Base-by-base conservation (phyloP, 768 basidiomycete genomes). In the Mycena polygramma region DNA sequence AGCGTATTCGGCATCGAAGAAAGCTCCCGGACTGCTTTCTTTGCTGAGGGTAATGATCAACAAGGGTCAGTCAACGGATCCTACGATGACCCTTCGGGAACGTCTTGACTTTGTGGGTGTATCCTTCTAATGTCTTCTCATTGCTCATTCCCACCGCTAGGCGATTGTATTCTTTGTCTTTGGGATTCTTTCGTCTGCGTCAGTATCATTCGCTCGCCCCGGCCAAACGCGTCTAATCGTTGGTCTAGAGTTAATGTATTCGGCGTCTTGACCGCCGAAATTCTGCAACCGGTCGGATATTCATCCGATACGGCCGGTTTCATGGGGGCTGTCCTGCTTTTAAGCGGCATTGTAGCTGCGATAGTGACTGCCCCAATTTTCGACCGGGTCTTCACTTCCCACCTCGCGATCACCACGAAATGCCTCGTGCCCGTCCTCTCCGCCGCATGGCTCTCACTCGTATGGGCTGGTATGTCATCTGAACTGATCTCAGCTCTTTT, bases 371-470 rank as follows among this genome's bases (percentile, higher is more conserved):
- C 94, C 0, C 95, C 94, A 0, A 79, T 95, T 5, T 91, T 94
- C 75, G 94, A 95, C 75, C 89, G 94, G 22, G 88, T 94, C n/a
- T 88, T 96, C 69, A 95, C 92, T 13, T 87, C 91, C 72, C 89
- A 89, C 69, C 84, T 94, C 46, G 92, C 89, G 0, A 70, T 88
- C 14, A 88, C 90, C 4, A 74, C 85, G 63, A 93, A 91, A 64
- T 67, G 88, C 0, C 75, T 93, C 13, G 85, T 90, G 19, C 94
- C 94, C 2, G 76, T 91, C 52, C 82, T 92, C 7, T 90, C 85
- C 19, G 83, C 74, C 1, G 83, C 84, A 26, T 95, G 94, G 93
- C 78, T 95, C 17, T 88, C 89, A 7, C 80, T 95, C 20, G 91
- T 96, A 39, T 96, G 94, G 94, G 93, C 91, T 59, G 88, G 93